These are phyloP conservation scores for Russula sp. DNA, from an alignment of 768 basidiomycete genomes.

Conservation along the genomic window DNA sequence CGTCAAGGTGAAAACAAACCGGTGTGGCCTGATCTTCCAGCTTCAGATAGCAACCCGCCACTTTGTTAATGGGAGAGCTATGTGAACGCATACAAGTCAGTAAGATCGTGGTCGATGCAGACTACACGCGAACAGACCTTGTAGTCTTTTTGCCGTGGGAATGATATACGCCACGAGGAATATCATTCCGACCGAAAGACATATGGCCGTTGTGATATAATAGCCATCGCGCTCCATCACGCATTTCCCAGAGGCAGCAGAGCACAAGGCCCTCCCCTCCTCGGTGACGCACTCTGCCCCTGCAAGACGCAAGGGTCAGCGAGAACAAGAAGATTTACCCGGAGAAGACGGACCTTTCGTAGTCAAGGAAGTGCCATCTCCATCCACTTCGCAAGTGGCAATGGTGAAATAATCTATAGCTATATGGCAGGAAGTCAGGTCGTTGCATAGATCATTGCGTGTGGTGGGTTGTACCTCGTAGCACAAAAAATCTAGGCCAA, in stretches of 20 bases:
- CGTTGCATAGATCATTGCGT: background rate
- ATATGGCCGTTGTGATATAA: conserved; percentile 73
- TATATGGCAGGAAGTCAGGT: conserved; percentile 26
- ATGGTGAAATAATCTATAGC: conserved; percentile 84
- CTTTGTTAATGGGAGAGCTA: conserved; percentile 59
- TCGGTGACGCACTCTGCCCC: conserved; percentile 90
- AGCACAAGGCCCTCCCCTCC: conserved; percentile 73
- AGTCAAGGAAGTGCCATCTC: conserved; percentile 43
- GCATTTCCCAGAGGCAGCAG: conserved; percentile 69
- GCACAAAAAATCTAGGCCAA: conserved; percentile 93
- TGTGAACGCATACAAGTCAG: background rate
- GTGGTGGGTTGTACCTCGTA: conserved; percentile 51
- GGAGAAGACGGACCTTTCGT: conserved; percentile 41
- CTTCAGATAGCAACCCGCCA: conserved; percentile 54
- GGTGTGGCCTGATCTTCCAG: conserved; percentile 12
- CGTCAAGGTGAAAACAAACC: background rate
- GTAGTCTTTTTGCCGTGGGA: conserved; percentile 77
- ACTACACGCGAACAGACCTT: conserved; percentile 49
- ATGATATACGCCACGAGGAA: conserved; percentile 71
- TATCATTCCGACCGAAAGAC: conserved; percentile 66
- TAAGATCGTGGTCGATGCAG: background rate
- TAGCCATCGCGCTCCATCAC: conserved; percentile 86
- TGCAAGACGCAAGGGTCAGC: conserved; percentile 25
- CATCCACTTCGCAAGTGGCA: conserved; percentile 72
- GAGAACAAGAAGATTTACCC: background rate